phyloP scores from a whole-genome alignment of 495 filamentous ascomycete genomes.

The Daldinia grandis region DNA sequence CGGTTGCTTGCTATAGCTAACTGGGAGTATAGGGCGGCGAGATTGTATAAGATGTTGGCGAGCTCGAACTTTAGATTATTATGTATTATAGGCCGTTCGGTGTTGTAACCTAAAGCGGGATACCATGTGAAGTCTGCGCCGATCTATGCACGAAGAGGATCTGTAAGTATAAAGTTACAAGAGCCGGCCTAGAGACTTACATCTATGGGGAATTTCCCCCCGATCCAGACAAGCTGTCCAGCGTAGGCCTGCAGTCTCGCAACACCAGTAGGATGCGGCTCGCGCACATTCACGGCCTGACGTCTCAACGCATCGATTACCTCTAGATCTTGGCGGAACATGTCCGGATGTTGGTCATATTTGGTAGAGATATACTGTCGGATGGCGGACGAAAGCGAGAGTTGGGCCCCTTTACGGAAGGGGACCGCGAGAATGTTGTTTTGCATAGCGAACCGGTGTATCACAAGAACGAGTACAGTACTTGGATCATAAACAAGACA shows the following conservation, averaged over 20 bases:
- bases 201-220: slow-evolving; percentile 96
- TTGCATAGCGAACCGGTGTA: slow-evolving; percentile 38
- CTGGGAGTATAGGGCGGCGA: slow-evolving; percentile 92
- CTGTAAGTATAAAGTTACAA: slow-evolving; percentile 27
- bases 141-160: slow-evolving; percentile 63
- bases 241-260: slow-evolving; percentile 87
- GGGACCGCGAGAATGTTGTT: slow-evolving; percentile 69
- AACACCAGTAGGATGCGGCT: slow-evolving; percentile 89
- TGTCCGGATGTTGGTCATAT: slow-evolving; percentile 99
- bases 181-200: slow-evolving; percentile 57
- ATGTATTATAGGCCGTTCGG: slow-evolving; percentile 78
- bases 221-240: slow-evolving; percentile 92
- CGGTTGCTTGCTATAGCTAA: slow-evolving; percentile 84
- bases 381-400: slow-evolving; percentile 81
- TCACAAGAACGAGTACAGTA: neutral
- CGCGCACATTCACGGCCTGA: slow-evolving; percentile 85
- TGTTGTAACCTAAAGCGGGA: slow-evolving; percentile 90
- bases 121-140: slow-evolving; percentile 97
- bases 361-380: slow-evolving; percentile 97
- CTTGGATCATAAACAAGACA: neutral
- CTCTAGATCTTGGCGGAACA: slow-evolving; percentile 91
- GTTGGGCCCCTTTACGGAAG: slow-evolving; percentile 82
- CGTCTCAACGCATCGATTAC: slow-evolving; percentile 82
- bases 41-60: slow-evolving; percentile 91
- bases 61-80: slow-evolving; percentile 97